Percentiles rank a stretch among this genome's conserved stretches.
Conservation (phyloP, 805 yeast species). For the Kazachstania psychrophila region DNA sequence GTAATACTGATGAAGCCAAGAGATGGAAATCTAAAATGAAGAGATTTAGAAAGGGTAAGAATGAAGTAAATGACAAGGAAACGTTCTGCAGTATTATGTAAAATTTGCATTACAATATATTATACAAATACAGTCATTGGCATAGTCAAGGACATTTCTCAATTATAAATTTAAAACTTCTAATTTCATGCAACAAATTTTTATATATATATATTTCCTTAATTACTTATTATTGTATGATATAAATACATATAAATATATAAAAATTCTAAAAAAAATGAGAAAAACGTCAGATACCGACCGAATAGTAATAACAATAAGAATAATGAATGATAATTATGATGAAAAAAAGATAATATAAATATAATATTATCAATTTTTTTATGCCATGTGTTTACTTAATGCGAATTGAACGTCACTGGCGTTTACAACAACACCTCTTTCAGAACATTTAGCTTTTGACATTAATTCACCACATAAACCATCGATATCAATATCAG, state of each 20-base stretch:
- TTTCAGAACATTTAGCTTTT: constrained; percentile 91
- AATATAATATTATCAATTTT: background rate
- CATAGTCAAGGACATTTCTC: background rate
- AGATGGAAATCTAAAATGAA: constrained; percentile 20
- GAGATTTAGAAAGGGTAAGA: constrained; percentile 12
- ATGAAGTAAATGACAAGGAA: constrained; percentile 7
- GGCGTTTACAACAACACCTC: constrained; percentile 80
- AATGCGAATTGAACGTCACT: constrained; percentile 60
- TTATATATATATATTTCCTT: background rate
- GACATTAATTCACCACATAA: constrained; percentile 79
- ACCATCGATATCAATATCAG: constrained; percentile 90
- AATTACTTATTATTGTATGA: no score
- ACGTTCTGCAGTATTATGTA: constrained; percentile 14
- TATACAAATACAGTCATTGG: background rate
- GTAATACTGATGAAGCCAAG: constrained; percentile 8
- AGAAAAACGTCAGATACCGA: background rate
- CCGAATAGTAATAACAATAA: background rate
- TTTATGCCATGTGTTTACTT: constrained; percentile 4
- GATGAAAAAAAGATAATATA: background rate
- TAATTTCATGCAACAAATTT: background rate
- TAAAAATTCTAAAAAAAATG: background rate
- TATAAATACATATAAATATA: no score
- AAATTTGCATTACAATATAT: no score
- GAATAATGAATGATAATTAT: constrained; percentile 10
- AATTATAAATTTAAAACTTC: background rate